A percentile compares a stretch with the other conserved stretches of the same genome.
Evolutionary conservation across 2,329 filamentous ascomycete species (phyloP).

Genomic region (Coniochaeta pulveracea): DNA sequence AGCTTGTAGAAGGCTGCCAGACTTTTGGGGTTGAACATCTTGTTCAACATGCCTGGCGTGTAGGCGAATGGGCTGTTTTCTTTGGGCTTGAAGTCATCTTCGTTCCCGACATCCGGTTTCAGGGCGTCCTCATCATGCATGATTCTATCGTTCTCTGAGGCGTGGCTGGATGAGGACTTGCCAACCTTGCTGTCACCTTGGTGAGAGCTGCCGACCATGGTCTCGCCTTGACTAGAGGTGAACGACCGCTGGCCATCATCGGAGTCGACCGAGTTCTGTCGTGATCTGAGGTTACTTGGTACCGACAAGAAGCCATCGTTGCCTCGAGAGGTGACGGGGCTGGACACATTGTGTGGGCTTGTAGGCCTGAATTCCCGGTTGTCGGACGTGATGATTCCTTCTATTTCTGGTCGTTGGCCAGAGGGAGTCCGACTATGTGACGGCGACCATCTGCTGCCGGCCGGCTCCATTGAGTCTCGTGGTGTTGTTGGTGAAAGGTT

Average conservation of each 20-base stretch:
- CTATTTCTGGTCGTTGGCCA: conserved; percentile 29
- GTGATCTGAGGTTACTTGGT: conserved; percentile 46
- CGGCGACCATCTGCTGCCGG: conserved; percentile 14
- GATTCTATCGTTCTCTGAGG: conserved; percentile 39
- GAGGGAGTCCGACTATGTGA: conserved; percentile 17
- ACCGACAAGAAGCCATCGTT: conserved; percentile 53
- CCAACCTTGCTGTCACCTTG: conserved; percentile 25
- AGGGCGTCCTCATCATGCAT: conserved; percentile 59
- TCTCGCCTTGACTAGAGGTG: conserved; percentile 49
- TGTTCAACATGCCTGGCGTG: conserved; percentile 70
- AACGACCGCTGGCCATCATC: conserved; percentile 47
- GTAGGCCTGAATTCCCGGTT: conserved; percentile 55
- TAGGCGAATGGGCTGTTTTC: conserved; percentile 79
- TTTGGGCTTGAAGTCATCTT: conserved; percentile 64
- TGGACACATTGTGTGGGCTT: conserved; percentile 63
- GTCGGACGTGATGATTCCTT: conserved; percentile 50
- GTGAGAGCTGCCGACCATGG: conserved; percentile 41
- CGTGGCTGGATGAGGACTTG: conserved; percentile 18
- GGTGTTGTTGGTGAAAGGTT: conserved; percentile 22
- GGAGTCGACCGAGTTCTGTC: conserved; percentile 61
- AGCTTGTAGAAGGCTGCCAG: conserved; percentile 70
- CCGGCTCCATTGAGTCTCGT: conserved; percentile 23
- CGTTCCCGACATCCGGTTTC: conserved; percentile 63
- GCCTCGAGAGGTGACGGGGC: conserved; percentile 33
- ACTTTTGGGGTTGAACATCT: conserved; percentile 84